Percentiles rank a stretch among this genome's conserved stretches.
These are phyloP conservation scores for Beauveria rudraprayagi DNA, from an alignment of 2,329 filamentous ascomycete species.

Conservation along the genomic window DNA sequence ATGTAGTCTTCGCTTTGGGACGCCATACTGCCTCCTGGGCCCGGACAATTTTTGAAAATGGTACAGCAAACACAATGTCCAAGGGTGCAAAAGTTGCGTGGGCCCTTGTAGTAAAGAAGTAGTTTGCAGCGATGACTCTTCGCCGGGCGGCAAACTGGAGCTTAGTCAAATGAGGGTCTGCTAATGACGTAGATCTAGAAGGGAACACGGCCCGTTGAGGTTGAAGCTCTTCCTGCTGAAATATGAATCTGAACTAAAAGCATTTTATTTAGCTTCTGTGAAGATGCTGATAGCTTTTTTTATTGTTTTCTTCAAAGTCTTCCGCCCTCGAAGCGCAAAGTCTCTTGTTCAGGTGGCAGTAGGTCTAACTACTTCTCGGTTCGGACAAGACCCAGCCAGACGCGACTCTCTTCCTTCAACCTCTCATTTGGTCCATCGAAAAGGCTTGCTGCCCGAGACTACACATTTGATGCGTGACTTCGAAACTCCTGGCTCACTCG, in stretches of 20 bases:
- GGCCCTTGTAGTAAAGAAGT: conserved; percentile 7
- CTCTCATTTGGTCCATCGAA: neutral
- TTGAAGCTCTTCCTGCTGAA: too few relatives aligned
- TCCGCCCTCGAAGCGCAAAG: too few relatives aligned
- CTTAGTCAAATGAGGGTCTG: conserved; percentile 7
- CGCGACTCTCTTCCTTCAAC: neutral
- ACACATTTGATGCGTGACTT: too few relatives aligned
- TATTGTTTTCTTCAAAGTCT: too few relatives aligned
- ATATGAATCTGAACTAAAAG: too few relatives aligned
- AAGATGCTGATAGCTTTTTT: too few relatives aligned
- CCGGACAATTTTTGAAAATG: neutral
- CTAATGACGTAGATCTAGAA: neutral
- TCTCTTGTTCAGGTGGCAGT: neutral
- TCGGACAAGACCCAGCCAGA: neutral
- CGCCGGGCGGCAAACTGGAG: neutral
- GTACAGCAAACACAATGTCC: neutral
- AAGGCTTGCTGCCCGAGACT: neutral
- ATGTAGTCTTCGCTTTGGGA: conserved; percentile 38
- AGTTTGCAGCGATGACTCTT: conserved; percentile 5
- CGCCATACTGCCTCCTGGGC: conserved; percentile 22
- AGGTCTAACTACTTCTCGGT: neutral
- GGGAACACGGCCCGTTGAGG: too few relatives aligned
- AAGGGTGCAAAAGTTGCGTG: conserved; percentile 9
- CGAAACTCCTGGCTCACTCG: neutral
- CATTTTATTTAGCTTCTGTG: too few relatives aligned